Evolutionary conservation across 208 protist genomes (phyloP).

Genomic region (Phytomonas sp.): DNA sequence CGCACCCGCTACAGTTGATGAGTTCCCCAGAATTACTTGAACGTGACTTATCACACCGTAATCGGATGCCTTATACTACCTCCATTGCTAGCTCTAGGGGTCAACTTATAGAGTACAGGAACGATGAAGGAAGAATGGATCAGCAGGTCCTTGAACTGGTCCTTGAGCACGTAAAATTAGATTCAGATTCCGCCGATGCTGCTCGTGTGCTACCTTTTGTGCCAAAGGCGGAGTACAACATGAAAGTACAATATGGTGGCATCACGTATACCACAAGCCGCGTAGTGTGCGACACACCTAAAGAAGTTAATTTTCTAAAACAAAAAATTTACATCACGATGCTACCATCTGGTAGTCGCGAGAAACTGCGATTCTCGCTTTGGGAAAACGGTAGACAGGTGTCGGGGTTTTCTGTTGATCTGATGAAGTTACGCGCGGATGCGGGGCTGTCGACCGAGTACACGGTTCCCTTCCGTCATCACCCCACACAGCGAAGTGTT

Average conservation of each 20-base stretch:
- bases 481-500: constrained; percentile 55
- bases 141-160: not conserved
- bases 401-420: constrained; percentile 70
- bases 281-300: constrained; percentile 41
- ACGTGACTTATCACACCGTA: not conserved
- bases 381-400: constrained; percentile 75
- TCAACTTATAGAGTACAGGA: not conserved
- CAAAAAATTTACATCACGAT: constrained; percentile 35
- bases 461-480: constrained; percentile 80
- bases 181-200: constrained; percentile 39
- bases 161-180: constrained; percentile 54
- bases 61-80: not conserved
- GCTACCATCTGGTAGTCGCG: constrained; percentile 5
- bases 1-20: not conserved
- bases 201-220: constrained; percentile 58
- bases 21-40: not conserved
- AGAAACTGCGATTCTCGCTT: constrained; percentile 78
- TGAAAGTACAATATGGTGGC: constrained; percentile 59
- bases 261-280: constrained; percentile 23
- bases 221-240: constrained; percentile 51
- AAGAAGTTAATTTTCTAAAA: constrained; percentile 31
- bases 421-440: constrained; percentile 48
- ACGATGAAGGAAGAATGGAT: not conserved
- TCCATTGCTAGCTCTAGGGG: not conserved
- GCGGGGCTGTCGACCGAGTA: constrained; percentile 55